Evolutionary conservation across 768 basidiomycete genomes (phyloP).

Genomic region (Suillus americanus): DNA sequence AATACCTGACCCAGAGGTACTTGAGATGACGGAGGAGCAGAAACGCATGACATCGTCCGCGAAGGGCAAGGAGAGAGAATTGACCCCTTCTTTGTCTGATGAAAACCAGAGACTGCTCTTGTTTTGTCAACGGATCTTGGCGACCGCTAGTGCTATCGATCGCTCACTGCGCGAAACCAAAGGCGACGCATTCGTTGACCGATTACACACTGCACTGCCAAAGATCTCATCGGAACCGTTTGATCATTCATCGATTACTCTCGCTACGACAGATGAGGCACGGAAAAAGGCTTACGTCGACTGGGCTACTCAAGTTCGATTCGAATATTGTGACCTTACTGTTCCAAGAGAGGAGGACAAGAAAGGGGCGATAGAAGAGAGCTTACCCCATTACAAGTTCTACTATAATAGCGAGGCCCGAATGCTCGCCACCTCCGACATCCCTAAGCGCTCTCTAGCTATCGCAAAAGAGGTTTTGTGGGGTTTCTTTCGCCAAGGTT

Average conservation of each 20-base stretch:
- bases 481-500: background rate
- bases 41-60: slow-evolving; percentile 81
- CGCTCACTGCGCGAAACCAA: slow-evolving; percentile 86
- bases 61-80: slow-evolving; percentile 55
- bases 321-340: slow-evolving; percentile 90
- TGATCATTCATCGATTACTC: slow-evolving; percentile 33
- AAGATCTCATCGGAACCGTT: slow-evolving; percentile 60
- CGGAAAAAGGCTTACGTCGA: slow-evolving; percentile 70
- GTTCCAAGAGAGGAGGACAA: slow-evolving; percentile 33
- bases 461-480: slow-evolving; percentile 90
- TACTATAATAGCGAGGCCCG: slow-evolving; percentile 81
- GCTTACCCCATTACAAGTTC: slow-evolving; percentile 75
- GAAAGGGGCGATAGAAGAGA: slow-evolving; percentile 33
- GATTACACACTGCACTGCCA: slow-evolving; percentile 74
- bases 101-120: slow-evolving; percentile 75
- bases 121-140: slow-evolving; percentile 85
- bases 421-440: slow-evolving; percentile 80
- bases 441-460: slow-evolving; percentile 88
- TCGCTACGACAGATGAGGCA: slow-evolving; percentile 64
- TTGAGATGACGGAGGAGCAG: slow-evolving; percentile 85
- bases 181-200: slow-evolving; percentile 80
- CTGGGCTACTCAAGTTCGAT: slow-evolving; percentile 80
- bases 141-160: slow-evolving; percentile 84
- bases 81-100: slow-evolving; percentile 47
- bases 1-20: slow-evolving; percentile 42